phyloP scores from a whole-genome alignment of 495 filamentous ascomycete genomes.

The Alectoria sarmentosa region DNA sequence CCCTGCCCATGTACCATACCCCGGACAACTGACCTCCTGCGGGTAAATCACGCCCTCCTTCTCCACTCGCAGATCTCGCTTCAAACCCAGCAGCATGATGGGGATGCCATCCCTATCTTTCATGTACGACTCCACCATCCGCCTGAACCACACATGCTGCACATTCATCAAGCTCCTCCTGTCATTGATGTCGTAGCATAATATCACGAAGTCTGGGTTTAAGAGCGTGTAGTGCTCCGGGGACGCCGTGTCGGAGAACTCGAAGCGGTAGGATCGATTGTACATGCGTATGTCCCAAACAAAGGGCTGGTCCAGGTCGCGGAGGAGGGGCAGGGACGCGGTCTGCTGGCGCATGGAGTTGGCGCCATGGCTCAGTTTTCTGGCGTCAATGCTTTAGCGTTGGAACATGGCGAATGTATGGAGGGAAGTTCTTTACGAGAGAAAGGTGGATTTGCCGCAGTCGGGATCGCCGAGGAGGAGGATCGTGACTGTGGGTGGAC shows the following conservation, averaged over 20 bases:
- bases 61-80: conserved; percentile 68
- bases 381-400: conserved; percentile 23
- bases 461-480: conserved; percentile 72
- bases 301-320: conserved; percentile 77
- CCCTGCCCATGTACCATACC: neutral
- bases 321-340: conserved; percentile 47
- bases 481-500: conserved; percentile 50
- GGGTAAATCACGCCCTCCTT: conserved; percentile 65
- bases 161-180: conserved; percentile 57
- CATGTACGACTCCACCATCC: conserved; percentile 57
- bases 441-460: conserved; percentile 81
- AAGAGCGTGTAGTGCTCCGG: conserved; percentile 69
- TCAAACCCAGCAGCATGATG: conserved; percentile 72
- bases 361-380: conserved; percentile 43
- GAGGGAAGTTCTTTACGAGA: conserved; percentile 58
- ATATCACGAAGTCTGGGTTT: conserved; percentile 60
- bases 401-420: conserved; percentile 5
- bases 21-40: conserved; percentile 45
- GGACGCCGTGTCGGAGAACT: conserved; percentile 72
- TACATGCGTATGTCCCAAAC: conserved; percentile 66
- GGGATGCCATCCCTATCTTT: conserved; percentile 52
- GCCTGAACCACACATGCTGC: conserved; percentile 60
- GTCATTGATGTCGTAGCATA: conserved; percentile 77
- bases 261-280: conserved; percentile 60
- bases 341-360: conserved; percentile 30